Conservation (phyloP, 345 rosid species). For the Eucalyptus tenuipes region DNA sequence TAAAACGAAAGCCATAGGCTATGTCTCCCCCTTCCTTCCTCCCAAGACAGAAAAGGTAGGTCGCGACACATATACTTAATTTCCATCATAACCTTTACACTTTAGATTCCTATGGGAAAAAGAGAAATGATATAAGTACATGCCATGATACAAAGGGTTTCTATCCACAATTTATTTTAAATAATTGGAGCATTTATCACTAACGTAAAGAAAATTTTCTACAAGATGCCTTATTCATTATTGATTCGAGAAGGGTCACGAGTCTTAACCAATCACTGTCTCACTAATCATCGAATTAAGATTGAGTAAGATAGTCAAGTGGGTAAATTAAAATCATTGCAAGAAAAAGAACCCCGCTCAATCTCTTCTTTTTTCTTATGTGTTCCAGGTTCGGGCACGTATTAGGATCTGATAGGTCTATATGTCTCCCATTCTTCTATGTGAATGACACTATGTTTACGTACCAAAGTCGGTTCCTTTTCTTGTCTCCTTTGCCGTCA, state of each 20-base stretch:
- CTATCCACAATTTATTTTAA: no score
- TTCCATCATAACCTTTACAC: not conserved
- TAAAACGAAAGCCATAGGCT: no score
- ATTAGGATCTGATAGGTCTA: no score
- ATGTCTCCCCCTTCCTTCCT: no score
- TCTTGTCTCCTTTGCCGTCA: not conserved
- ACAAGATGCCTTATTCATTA: not conserved
- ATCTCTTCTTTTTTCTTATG: not conserved
- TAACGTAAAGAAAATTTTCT: not conserved
- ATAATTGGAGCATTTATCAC: not conserved
- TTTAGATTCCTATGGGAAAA: no score
- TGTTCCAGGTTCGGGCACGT: not conserved
- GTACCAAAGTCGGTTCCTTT: not conserved
- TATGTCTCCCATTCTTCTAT: not conserved
- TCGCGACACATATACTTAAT: fast-evolving
- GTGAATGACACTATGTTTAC: not conserved
- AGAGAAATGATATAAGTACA: not conserved
- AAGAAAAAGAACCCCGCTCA: not conserved
- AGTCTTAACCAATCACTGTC: not conserved
- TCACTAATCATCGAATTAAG: not conserved
- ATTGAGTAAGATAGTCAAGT: not conserved
- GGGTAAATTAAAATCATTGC: not conserved
- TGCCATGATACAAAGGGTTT: not conserved
- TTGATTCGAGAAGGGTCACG: not conserved
- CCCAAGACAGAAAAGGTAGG: no score